Percentiles rank a stretch among this genome's conserved stretches.
Evolutionary conservation across 208 protist species (phyloP).

Genomic region (Trypanosoma rangeli): DNA sequence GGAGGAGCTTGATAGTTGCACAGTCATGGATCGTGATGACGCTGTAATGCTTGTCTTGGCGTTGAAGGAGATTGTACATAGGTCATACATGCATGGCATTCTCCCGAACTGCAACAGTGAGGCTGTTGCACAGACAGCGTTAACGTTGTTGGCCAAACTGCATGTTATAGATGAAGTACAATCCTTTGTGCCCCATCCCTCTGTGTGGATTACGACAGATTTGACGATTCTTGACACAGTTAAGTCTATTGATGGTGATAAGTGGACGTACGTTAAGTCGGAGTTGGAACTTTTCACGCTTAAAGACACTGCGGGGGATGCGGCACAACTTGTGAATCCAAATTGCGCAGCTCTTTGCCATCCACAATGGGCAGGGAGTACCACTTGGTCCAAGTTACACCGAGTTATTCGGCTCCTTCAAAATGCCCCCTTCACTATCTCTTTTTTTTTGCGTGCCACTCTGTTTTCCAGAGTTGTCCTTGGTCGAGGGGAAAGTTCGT

Average conservation of each 20-base stretch:
- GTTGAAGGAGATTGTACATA: constrained; percentile 75
- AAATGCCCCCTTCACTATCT: constrained; percentile 68
- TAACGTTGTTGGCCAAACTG: constrained; percentile 57
- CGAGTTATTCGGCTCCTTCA: constrained; percentile 68
- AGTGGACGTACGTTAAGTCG: constrained; percentile 32
- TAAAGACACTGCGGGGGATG: neutral
- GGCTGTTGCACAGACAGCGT: constrained; percentile 70
- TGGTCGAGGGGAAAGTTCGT: constrained; percentile 12
- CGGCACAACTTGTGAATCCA: neutral
- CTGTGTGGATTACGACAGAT: constrained; percentile 59
- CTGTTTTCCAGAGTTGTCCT: constrained; percentile 63
- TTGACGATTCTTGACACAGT: constrained; percentile 20
- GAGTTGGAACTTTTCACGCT: neutral
- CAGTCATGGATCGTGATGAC: constrained; percentile 45
- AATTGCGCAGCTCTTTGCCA: neutral
- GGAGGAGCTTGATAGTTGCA: constrained; percentile 44
- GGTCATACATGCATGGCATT: constrained; percentile 72
- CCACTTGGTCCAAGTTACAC: constrained; percentile 40
- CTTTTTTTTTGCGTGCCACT: constrained; percentile 67
- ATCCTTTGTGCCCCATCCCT: constrained; percentile 44
- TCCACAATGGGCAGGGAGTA: constrained; percentile 22
- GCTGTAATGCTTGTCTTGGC: constrained; percentile 59
- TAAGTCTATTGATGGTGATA: constrained; percentile 30
- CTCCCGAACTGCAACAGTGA: constrained; percentile 60
- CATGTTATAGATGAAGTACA: constrained; percentile 70